Evolutionary conservation across 495 filamentous ascomycete species (phyloP), one percentile per base, ranked within the genome.

Genomic region (Aspergillus heteromorphus): DNA sequence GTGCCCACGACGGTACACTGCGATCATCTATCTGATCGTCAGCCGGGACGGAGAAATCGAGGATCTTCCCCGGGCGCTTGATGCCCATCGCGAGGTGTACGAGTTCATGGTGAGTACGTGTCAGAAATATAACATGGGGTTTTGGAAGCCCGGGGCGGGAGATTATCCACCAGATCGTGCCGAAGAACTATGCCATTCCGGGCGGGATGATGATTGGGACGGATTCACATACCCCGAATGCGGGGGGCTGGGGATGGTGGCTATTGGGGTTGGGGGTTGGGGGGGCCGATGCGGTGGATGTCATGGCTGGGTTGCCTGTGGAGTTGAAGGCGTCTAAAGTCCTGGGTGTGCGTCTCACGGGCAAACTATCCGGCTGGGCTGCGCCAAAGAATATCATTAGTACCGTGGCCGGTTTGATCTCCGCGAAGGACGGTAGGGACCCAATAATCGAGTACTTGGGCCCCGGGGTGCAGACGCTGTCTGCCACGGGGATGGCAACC

Each of bases 121-220:
- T 64, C 89, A 89, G 50, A 96, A 93, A 77, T 96, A 95, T 76
- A 88, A 92, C 73, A 95, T 96, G 69, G 91, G 91, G 72, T 95
- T 96, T 82, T 96, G 91, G 91, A 84, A 75, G 62, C 91, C 91
- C 40, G 91, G 91, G 40, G 92, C 89, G 60, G 91, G 91, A n/a
- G 75, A 96, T 96, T 74, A 96, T 96, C 63, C 91, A 96, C 71
- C 91, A 95, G 75, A 95, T 95, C 65, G 69, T 96, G 55, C 79
- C 95, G 42, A 91, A 96, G 76, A 95, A 95, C 77, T 95, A 95
- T 66, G 89, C 87, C 65, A 88, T 93, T 81, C 91, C 91, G 45
- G 91, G 90, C 76, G 89, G 84, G 76, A 79, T 96, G 48, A 78
- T 96, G 70, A 93, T 96, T 67, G 91, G 91, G 64, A 96, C 91